These are phyloP conservation scores for Lepiota brunneoincarnata DNA, from an alignment of 768 basidiomycete species.

Conservation along the genomic window DNA sequence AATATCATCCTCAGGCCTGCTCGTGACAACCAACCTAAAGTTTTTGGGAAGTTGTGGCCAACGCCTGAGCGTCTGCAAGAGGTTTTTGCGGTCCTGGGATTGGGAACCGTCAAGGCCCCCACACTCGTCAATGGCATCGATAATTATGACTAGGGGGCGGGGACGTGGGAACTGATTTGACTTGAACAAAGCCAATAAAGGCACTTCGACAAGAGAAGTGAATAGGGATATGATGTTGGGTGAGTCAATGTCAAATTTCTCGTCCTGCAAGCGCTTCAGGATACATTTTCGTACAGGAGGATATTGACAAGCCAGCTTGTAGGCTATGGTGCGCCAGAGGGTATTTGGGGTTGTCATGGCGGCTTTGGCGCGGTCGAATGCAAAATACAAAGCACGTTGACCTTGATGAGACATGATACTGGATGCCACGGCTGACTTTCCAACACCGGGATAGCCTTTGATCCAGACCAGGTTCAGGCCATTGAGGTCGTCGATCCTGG, in stretches of 20 bases:
- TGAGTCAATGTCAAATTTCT: slow-evolving; percentile 14
- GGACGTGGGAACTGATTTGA: slow-evolving; percentile 5
- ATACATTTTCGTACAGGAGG: slow-evolving; percentile 13
- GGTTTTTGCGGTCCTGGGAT: slow-evolving; percentile 14
- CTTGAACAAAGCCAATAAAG: slow-evolving; percentile 16
- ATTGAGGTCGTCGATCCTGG: slow-evolving; percentile 13
- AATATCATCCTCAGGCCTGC: slow-evolving; percentile 19
- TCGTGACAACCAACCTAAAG: slow-evolving; percentile 25
- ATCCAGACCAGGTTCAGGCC: slow-evolving; percentile 21
- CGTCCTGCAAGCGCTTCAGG: slow-evolving; percentile 15
- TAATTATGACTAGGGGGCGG: slow-evolving; percentile 19
- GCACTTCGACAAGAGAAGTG: slow-evolving; percentile 18
- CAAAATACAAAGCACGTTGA: slow-evolving; percentile 15
- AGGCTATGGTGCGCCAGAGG: slow-evolving; percentile 20
- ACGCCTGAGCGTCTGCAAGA: slow-evolving; percentile 19
- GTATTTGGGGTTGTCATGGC: slow-evolving; percentile 10
- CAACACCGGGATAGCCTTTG: slow-evolving; percentile 20
- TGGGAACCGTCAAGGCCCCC: slow-evolving; percentile 16
- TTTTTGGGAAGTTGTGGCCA: slow-evolving; percentile 17
- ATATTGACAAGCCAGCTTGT: slow-evolving; percentile 17
- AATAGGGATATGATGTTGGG: slow-evolving; percentile 16
- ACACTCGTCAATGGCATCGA: slow-evolving; percentile 31
- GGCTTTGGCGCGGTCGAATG: slow-evolving; percentile 15
- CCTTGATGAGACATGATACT: slow-evolving; percentile 4
- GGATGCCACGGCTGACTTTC: slow-evolving; percentile 21